phyloP scores from a whole-genome alignment of 1,139 yeast species.

The Yamadazyma atlantica region DNA sequence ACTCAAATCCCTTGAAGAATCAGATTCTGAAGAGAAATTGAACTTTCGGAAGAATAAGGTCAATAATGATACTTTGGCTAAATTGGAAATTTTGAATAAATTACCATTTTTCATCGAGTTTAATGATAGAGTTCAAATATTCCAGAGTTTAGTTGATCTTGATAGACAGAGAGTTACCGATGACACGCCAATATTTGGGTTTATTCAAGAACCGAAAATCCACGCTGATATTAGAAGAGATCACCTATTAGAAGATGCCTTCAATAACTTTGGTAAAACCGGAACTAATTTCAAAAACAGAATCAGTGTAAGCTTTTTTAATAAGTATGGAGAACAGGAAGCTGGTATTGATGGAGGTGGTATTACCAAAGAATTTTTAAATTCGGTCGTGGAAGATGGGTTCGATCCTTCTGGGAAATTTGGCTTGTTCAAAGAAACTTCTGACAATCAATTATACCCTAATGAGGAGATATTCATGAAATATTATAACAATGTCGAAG shows the following conservation, averaged over 20 bases:
- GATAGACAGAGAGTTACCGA: constrained; percentile 40
- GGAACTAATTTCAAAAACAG: constrained; percentile 54
- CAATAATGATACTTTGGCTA: constrained; percentile 16
- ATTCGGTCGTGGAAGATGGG: constrained; percentile 69
- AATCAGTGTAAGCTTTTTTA: constrained; percentile 64
- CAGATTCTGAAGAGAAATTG: constrained; percentile 17
- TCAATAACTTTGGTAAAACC: constrained; percentile 45
- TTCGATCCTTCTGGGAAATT: constrained; percentile 50
- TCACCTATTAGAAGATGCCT: constrained; percentile 72
- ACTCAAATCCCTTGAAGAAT: constrained; percentile 16
- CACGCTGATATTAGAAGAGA: constrained; percentile 68
- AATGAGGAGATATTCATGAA: constrained; percentile 55
- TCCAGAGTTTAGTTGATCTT: constrained; percentile 59
- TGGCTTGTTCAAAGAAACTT: constrained; percentile 41
- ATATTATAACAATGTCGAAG: constrained; percentile 23
- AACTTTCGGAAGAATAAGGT: constrained; percentile 4
- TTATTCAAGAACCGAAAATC: constrained; percentile 20
- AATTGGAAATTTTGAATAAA: constrained; percentile 53
- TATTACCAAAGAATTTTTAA: constrained; percentile 84
- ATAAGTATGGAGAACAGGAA: constrained; percentile 71
- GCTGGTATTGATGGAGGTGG: constrained; percentile 99
- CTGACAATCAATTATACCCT: constrained; percentile 67
- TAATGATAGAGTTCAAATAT: constrained; percentile 66
- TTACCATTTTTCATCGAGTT: constrained; percentile 83
- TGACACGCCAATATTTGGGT: constrained; percentile 13